Conservation (phyloP, 2,329 filamentous ascomycete genomes). For the Dactylellina cionopaga region DNA sequence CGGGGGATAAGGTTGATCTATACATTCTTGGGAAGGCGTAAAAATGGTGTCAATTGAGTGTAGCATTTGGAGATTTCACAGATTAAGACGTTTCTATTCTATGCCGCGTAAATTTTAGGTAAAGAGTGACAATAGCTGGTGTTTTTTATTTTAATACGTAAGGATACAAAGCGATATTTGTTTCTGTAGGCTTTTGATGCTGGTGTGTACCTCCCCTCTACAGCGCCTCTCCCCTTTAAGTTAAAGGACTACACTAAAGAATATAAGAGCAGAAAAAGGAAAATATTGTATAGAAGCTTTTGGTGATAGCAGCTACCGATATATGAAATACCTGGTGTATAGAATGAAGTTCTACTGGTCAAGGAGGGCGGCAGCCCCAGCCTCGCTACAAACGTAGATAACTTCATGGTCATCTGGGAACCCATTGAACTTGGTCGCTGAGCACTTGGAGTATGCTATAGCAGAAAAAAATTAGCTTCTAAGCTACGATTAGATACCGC, state of each 20-base stretch:
- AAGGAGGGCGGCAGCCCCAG: slow-evolving; percentile 80
- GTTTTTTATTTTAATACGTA: slow-evolving; percentile 20
- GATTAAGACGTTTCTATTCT: not conserved
- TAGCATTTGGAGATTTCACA: no score
- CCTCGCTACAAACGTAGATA: slow-evolving; percentile 94
- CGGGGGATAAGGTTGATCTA: slow-evolving; percentile 47
- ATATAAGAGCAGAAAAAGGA: not conserved
- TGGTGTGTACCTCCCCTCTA: slow-evolving; percentile 19
- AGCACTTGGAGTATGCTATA: slow-evolving; percentile 92
- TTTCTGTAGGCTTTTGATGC: not conserved
- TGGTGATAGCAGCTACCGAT: not conserved
- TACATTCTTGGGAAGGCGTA: slow-evolving; percentile 30
- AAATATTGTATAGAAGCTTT: no score
- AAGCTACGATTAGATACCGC: not conserved
- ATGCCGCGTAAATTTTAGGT: no score
- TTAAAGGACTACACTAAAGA: not conserved
- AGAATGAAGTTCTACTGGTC: no score
- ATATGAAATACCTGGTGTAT: no score
- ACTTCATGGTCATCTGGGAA: slow-evolving; percentile 93
- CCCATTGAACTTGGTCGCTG: slow-evolving; percentile 96
- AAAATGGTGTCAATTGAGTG: no score
- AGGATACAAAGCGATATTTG: not conserved
- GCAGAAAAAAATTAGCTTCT: slow-evolving; percentile 1
- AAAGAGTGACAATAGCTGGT: slow-evolving; percentile 40
- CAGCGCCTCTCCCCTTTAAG: not conserved